Evolutionary conservation across 345 rosid genomes (phyloP), one percentile per base, ranked within the genome.

Genomic region (Salix brachista): DNA sequence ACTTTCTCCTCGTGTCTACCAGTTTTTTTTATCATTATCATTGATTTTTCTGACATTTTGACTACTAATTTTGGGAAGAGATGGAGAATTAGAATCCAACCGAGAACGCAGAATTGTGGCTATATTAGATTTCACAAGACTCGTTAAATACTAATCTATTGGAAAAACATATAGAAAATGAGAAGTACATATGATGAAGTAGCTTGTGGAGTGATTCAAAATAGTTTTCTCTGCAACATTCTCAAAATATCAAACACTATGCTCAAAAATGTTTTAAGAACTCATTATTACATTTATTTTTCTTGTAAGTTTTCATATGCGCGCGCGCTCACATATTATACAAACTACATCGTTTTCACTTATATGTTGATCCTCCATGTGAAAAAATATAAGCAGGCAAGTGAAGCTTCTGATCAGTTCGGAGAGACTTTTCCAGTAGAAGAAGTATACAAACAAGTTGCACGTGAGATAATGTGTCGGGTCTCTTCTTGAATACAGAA

Each of bases 391-490:
- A 28, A 62, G 75, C 85, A 86, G 89, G 90, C 71, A 34, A 71
- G 23, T 14, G 83, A 69, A 80, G 84, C 41, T 73, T 76, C 58
- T 18, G 80, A 73, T 66, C 91, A 88, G 76, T 48, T 79, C 58
- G 56, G 82, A 64, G 86, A 85, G 73, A 77, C 86, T 37, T n/a
- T 78, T 66, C 71, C 86, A 44, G 81, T 75, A 21, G 92, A 84
- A 62, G 92, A 88, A 70, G 72, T 78, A 42, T 90, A 74, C 83
- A 89, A 83, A 82, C 91, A 90, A 83, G 94, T 84, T 56, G 91
- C 89, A 21, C 71, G 71, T 30, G 96, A 91, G 89, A 85, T 90
- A 56, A 83, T 82, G 82, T 32, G 65, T 10, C 86, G 83, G 84
- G 76, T 85, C 8, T 78, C 87, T 64, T 65, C 86, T 69, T 87